Percentiles rank a stretch among this genome's conserved stretches.
Evolutionary conservation across 106 monocot species (phyloP).

Genomic region (Dioscorea dumetorum): DNA sequence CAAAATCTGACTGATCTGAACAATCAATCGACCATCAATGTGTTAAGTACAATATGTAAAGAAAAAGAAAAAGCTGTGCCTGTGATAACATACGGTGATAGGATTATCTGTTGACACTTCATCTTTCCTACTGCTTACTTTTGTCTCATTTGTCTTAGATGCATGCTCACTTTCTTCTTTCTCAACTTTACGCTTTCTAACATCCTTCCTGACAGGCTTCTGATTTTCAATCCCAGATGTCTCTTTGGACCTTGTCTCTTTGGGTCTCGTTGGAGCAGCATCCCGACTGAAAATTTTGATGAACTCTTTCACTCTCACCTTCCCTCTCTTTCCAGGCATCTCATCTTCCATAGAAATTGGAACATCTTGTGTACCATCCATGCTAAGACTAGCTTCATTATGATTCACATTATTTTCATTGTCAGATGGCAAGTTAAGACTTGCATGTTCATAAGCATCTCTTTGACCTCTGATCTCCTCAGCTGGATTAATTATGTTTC

Average conservation of each 20-base stretch:
- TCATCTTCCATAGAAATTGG: conserved; percentile 31
- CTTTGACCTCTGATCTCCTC: conserved; percentile 12
- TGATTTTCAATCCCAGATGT: conserved; percentile 16
- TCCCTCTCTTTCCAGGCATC: conserved; percentile 33
- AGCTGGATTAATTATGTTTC: conserved; percentile 15
- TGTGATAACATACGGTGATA: conserved; percentile 20
- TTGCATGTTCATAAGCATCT: conserved; percentile 2
- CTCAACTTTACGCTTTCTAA: conserved; percentile 19
- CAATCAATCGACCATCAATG: conserved; percentile 12
- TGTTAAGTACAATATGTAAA: not conserved
- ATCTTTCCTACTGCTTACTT: conserved; percentile 4
- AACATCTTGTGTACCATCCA: conserved; percentile 18
- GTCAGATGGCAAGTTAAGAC: conserved; percentile 4
- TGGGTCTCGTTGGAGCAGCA: conserved; percentile 28
- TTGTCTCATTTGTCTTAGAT: conserved; percentile 17
- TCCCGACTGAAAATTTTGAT: conserved; percentile 76
- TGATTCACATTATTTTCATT: conserved; percentile 6
- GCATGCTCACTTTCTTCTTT: conserved; percentile 10
- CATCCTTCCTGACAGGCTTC: conserved; percentile 27
- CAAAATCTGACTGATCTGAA: conserved; percentile 30
- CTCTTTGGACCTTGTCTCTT: conserved; percentile 16
- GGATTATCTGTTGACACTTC: conserved; percentile 8
- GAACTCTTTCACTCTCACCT: conserved; percentile 81
- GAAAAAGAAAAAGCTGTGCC: not conserved
- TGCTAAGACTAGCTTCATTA: conserved; percentile 1